Evolutionary conservation across 441 rosid genomes (phyloP).

Genomic region (Euphorbia celastroides): DNA sequence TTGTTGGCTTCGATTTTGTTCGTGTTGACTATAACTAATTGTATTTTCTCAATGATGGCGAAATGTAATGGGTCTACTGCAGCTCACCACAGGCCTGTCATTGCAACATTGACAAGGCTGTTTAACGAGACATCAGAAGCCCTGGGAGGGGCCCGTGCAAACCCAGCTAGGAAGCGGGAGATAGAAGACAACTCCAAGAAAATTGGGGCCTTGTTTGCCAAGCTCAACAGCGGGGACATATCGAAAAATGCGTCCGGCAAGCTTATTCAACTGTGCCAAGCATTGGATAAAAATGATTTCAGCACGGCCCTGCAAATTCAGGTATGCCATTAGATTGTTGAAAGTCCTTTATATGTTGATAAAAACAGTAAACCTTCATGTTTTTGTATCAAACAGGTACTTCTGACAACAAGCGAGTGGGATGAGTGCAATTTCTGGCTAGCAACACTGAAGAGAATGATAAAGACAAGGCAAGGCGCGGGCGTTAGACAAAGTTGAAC

Average conservation of each 20-base stretch:
- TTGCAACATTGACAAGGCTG: slow-evolving; percentile 76
- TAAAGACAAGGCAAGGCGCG: slow-evolving; percentile 75
- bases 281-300: slow-evolving; percentile 75
- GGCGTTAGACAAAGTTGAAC: slow-evolving; percentile 50
- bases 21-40: too few species aligned
- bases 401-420: slow-evolving; percentile 93
- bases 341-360: neutral
- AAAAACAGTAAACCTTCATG: neutral
- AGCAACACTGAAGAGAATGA: slow-evolving; percentile 87
- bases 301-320: slow-evolving; percentile 84
- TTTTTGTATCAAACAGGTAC: slow-evolving; percentile 43
- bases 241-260: slow-evolving; percentile 90
- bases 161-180: slow-evolving; percentile 84
- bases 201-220: slow-evolving; percentile 88
- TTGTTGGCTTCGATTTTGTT: neutral
- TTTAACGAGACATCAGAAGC: slow-evolving; percentile 94
- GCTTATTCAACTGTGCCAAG: slow-evolving; percentile 87
- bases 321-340: slow-evolving; percentile 29
- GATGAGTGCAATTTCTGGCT: slow-evolving; percentile 99
- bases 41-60: neutral
- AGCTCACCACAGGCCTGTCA: slow-evolving; percentile 73
- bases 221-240: slow-evolving; percentile 87
- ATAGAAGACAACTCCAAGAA: slow-evolving; percentile 94
- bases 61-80: slow-evolving; percentile 22
- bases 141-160: slow-evolving; percentile 86